These are phyloP conservation scores for Aspergillus fumigatiaffinis DNA, from an alignment of 2,329 filamentous ascomycete species.

Conservation along the genomic window DNA sequence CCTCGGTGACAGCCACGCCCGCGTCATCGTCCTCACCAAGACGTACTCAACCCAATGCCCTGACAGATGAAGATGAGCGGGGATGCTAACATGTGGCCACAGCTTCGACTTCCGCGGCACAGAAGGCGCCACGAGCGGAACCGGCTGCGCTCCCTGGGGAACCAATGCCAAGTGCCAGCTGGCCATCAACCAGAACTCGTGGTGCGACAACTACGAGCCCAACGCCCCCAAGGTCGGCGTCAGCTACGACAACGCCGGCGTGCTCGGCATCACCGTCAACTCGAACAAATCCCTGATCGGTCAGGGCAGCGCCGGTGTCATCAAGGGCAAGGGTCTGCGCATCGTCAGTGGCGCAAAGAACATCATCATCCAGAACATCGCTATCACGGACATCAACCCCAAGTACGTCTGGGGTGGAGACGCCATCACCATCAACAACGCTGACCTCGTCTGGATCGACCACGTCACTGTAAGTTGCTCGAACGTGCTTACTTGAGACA, in stretches of 20 bases:
- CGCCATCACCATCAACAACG: conserved; percentile 49
- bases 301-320: conserved; percentile 49
- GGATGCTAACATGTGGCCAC: not conserved
- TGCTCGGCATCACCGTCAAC: conserved; percentile 47
- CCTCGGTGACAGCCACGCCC: conserved; percentile 51
- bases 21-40: conserved; percentile 49
- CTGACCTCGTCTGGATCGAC: conserved; percentile 46
- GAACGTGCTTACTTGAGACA: too few relatives aligned
- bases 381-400: conserved; percentile 54
- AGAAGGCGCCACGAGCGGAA: conserved; percentile 40
- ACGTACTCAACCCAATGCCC: not conserved
- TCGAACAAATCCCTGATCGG: conserved; percentile 57
- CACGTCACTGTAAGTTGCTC: conserved; percentile 37
- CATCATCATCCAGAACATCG: conserved; percentile 58
- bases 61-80: not conserved
- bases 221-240: conserved; percentile 44
- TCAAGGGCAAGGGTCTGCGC: conserved; percentile 55
- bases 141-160: conserved; percentile 56
- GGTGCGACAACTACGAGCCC: conserved; percentile 57
- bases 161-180: conserved; percentile 51
- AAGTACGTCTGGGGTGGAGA: conserved; percentile 58
- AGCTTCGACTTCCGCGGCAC: not conserved
- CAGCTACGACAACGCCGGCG: conserved; percentile 48
- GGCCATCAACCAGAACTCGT: conserved; percentile 56
- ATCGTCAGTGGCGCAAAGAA: conserved; percentile 46